These are phyloP conservation scores for Pseudotulostoma volvatum DNA, from an alignment of 495 filamentous ascomycete genomes.

Conservation along the genomic window DNA sequence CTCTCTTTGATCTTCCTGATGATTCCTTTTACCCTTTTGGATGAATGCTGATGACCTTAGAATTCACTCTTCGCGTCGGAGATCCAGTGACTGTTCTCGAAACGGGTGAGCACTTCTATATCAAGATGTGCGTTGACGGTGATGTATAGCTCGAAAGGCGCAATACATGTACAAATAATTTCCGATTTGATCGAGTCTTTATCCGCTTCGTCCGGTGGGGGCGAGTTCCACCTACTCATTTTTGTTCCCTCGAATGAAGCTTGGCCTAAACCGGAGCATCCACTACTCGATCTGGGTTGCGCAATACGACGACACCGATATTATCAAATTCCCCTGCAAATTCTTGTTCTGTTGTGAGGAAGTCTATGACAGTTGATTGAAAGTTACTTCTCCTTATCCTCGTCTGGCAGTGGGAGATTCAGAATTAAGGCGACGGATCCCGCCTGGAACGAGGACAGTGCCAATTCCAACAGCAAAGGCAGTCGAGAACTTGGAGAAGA, in stretches of 20 bases:
- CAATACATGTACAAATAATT: no score
- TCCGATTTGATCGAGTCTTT: no score
- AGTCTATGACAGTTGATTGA: conserved; percentile 15
- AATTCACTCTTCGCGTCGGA: conserved; percentile 37
- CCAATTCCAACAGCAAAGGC: conserved; percentile 62
- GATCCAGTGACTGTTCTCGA: conserved; percentile 44
- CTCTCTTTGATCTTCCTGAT: background rate
- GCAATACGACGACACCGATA: no score
- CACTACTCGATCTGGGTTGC: no score
- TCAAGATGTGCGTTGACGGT: conserved; percentile 31
- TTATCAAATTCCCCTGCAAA: no score
- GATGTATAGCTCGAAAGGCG: no score
- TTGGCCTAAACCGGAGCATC: no score
- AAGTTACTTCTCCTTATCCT: conserved; percentile 53
- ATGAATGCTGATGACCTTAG: no score
- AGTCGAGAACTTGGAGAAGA: conserved; percentile 89
- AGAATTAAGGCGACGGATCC: conserved; percentile 55
- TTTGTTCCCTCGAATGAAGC: no score
- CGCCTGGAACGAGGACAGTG: conserved; percentile 65
- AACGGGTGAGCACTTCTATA: conserved; percentile 46
- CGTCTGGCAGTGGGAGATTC: conserved; percentile 57
- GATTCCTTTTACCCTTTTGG: no score
- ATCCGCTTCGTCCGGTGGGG: no score
- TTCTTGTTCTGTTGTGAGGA: conserved; percentile 2
- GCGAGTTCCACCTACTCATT: no score